These are phyloP conservation scores for Phlebopus sp. DNA, from an alignment of 1,284 basidiomycete genomes.

Conservation along the genomic window DNA sequence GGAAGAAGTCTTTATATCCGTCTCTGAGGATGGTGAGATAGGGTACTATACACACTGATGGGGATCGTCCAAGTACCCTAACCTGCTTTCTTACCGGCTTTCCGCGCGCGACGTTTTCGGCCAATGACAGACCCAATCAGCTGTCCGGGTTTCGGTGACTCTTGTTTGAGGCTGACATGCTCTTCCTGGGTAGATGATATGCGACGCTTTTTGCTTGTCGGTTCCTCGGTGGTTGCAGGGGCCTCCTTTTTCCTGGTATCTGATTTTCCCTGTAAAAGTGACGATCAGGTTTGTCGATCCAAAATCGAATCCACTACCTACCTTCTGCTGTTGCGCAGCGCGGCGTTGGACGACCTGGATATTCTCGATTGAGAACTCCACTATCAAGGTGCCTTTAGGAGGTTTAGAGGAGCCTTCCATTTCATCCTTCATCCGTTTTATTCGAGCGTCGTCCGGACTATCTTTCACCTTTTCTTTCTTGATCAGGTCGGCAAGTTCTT, in stretches of 20 bases:
- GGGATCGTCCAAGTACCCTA: slow-evolving; percentile 8
- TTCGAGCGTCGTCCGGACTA: slow-evolving; percentile 41
- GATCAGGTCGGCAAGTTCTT: slow-evolving; percentile 71
- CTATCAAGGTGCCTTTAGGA: slow-evolving; percentile 66
- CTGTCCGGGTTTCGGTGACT: slow-evolving; percentile 28
- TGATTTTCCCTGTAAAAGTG: slow-evolving; percentile 8
- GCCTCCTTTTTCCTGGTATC: slow-evolving; percentile 12
- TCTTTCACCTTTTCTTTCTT: slow-evolving; percentile 55
- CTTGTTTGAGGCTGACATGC: slow-evolving; percentile 16
- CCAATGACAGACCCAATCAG: slow-evolving; percentile 50
- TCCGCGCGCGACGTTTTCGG: slow-evolving; percentile 50
- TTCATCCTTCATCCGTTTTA: slow-evolving; percentile 61
- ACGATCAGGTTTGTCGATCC: not conserved
- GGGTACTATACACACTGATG: too few species aligned
- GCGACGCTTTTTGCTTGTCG: slow-evolving; percentile 42
- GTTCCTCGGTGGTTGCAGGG: slow-evolving; percentile 22
- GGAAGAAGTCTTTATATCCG: too few species aligned
- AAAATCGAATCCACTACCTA: slow-evolving; percentile 3
- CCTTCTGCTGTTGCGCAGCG: slow-evolving; percentile 42
- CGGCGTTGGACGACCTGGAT: slow-evolving; percentile 80
- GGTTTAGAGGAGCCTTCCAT: slow-evolving; percentile 47
- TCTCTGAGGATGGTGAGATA: too few species aligned
- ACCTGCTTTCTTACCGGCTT: slow-evolving; percentile 36
- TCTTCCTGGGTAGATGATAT: slow-evolving; percentile 20
- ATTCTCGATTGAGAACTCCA: slow-evolving; percentile 95